phyloP scores from a whole-genome alignment of 768 basidiomycete genomes.

The Saitozyma sp. region DNA sequence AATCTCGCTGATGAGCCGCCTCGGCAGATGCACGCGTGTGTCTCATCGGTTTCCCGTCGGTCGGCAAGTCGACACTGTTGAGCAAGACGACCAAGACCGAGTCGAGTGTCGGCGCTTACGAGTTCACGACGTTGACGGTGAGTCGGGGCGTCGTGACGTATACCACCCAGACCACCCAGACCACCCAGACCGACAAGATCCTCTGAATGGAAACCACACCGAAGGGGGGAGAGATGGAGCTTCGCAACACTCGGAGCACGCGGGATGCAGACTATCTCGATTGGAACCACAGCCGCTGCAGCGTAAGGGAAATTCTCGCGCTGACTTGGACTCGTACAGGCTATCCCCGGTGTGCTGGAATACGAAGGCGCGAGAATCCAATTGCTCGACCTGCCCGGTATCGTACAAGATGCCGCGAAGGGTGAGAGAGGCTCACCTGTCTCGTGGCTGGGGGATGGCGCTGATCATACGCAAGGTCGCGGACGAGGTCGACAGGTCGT shows the following conservation, averaged over 20 bases:
- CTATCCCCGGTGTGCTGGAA: conserved; percentile 96
- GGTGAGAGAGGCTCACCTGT: conserved; percentile 18
- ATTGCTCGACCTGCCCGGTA: conserved; percentile 90
- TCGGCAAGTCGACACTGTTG: conserved; percentile 90
- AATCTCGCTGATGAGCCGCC: conserved; percentile 1
- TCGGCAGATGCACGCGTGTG: conserved; percentile 76
- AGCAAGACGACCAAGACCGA: conserved; percentile 88
- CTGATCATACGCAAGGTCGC: conserved; percentile 57
- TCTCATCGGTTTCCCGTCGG: conserved; percentile 92
- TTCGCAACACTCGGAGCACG: too few species aligned
- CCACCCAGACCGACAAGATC: not conserved
- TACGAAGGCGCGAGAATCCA: conserved; percentile 93
- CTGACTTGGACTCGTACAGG: conserved; percentile 48
- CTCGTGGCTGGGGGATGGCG: not conserved
- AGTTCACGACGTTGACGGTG: conserved; percentile 89
- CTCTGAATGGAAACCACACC: not conserved
- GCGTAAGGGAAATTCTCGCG: too few species aligned
- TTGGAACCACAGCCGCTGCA: too few species aligned
- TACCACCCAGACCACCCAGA: too few species aligned
- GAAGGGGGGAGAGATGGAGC: too few species aligned
- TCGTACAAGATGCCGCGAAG: conserved; percentile 62
- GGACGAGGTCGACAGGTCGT: conserved; percentile 96
- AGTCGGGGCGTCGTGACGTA: conserved; percentile 30
- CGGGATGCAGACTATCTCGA: not conserved
- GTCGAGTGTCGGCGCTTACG: conserved; percentile 86